Evolutionary conservation across 345 rosid genomes (phyloP).

Genomic region (Corchorus olitorius): DNA sequence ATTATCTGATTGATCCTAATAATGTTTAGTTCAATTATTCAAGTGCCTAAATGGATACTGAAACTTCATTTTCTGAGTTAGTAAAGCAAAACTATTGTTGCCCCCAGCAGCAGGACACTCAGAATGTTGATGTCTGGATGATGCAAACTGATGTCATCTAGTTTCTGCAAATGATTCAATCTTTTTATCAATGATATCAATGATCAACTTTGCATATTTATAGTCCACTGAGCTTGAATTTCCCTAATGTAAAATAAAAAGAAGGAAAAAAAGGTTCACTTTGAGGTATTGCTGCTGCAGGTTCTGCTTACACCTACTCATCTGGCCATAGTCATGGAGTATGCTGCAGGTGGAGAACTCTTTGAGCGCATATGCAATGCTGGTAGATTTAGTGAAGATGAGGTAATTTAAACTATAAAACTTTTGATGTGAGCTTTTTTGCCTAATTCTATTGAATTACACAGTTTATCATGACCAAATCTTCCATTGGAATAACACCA

Average conservation of each 20-base stretch:
- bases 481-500: neutral
- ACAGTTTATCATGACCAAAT: neutral
- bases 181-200: neutral
- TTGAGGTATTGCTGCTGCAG: slow-evolving; percentile 30
- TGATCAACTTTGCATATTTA: neutral
- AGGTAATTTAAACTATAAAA: slow-evolving; percentile 35
- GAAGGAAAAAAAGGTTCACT: neutral
- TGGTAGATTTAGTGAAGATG: slow-evolving; percentile 72
- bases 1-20: neutral
- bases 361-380: slow-evolving; percentile 64
- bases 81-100: slow-evolving; percentile 8
- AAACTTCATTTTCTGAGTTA: slow-evolving; percentile 3
- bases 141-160: neutral
- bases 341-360: slow-evolving; percentile 78
- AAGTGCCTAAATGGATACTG: neutral
- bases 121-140: neutral
- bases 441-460: neutral
- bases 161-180: too few species aligned
- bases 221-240: neutral
- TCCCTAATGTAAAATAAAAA: neutral
- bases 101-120: neutral
- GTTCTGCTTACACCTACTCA: slow-evolving; percentile 65
- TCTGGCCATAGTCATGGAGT: slow-evolving; percentile 77
- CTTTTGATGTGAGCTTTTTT: neutral
- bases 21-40: neutral